Evolutionary conservation across 768 basidiomycete species (phyloP).

Genomic region (Candolleomyces aberdarensis): DNA sequence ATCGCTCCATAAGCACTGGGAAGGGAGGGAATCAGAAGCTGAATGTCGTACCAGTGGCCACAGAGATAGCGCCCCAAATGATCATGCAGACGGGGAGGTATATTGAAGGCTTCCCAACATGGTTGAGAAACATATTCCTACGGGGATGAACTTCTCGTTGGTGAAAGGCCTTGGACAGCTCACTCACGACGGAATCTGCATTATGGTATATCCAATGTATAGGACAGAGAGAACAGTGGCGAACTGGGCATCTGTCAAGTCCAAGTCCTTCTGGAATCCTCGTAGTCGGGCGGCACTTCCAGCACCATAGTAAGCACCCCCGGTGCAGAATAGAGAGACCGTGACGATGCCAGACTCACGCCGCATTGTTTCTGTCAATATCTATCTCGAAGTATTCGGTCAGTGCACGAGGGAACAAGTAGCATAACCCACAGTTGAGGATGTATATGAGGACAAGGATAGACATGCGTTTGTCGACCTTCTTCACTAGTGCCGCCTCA

Average conservation of each 20-base stretch:
- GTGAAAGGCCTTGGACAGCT: neutral
- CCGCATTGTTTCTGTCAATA: constrained; percentile 71
- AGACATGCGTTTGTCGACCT: constrained; percentile 51
- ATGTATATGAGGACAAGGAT: constrained; percentile 48
- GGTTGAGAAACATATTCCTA: constrained; percentile 70
- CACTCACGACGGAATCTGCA: constrained; percentile 68
- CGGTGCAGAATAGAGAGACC: neutral
- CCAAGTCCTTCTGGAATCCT: constrained; percentile 62
- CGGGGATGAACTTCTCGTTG: neutral
- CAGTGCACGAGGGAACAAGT: neutral
- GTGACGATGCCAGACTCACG: constrained; percentile 30
- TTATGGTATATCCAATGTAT: constrained; percentile 66
- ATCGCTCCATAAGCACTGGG: too few relatives aligned
- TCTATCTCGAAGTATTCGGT: constrained; percentile 23
- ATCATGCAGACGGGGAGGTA: constrained; percentile 63
- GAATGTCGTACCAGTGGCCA: constrained; percentile 40
- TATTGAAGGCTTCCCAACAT: constrained; percentile 59
- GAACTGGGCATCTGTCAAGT: constrained; percentile 58
- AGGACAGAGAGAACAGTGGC: constrained; percentile 57
- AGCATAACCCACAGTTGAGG: constrained; percentile 33
- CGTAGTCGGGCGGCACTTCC: constrained; percentile 59
- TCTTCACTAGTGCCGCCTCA: constrained; percentile 39
- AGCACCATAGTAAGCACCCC: neutral
- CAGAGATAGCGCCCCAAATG: constrained; percentile 60
- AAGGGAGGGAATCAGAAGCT: neutral